A percentile compares a stretch with the other conserved stretches of the same genome.
Evolutionary conservation across 2,329 filamentous ascomycete species (phyloP).

Genomic region (Epicoccum sorghinum): DNA sequence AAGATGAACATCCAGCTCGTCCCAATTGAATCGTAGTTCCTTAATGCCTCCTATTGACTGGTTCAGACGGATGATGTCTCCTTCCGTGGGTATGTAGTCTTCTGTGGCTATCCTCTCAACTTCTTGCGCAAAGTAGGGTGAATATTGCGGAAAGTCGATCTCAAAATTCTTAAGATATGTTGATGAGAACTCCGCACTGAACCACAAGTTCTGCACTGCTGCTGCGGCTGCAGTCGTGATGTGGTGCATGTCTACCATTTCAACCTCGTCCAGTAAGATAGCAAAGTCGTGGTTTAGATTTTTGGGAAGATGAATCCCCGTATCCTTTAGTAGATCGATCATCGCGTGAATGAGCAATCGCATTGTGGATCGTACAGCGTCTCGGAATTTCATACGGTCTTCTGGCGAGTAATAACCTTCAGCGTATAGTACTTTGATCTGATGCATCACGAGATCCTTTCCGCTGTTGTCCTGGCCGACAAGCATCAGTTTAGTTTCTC

Average conservation of each 20-base stretch:
- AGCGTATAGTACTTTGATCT: conserved; percentile 45
- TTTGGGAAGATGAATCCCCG: conserved; percentile 35
- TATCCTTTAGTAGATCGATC: conserved; percentile 44
- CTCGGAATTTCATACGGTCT: conserved; percentile 36
- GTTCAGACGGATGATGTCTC: conserved; percentile 44
- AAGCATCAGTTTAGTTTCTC: conserved; percentile 44
- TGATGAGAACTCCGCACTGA: conserved; percentile 38
- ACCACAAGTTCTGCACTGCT: conserved; percentile 38
- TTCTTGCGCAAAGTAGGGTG: conserved; percentile 42
- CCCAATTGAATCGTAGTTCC: conserved; percentile 45
- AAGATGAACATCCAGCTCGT: conserved; percentile 43
- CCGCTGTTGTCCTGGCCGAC: conserved; percentile 38
- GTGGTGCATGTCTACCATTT: conserved; percentile 32
- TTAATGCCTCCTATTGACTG: conserved; percentile 38
- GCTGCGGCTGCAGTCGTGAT: conserved; percentile 36
- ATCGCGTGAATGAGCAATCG: conserved; percentile 43
- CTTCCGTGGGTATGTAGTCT: conserved; percentile 42
- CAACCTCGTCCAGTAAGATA: conserved; percentile 42
- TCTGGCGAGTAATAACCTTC: conserved; percentile 41
- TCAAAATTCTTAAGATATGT: conserved; percentile 44
- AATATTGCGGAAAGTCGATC: conserved; percentile 45
- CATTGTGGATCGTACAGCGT: conserved; percentile 38
- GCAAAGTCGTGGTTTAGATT: conserved; percentile 40
- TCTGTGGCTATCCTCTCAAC: conserved; percentile 31
- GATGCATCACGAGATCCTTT: conserved; percentile 46